Conservation (phyloP, 768 basidiomycete species). For the Crepidotus variabilis region DNA sequence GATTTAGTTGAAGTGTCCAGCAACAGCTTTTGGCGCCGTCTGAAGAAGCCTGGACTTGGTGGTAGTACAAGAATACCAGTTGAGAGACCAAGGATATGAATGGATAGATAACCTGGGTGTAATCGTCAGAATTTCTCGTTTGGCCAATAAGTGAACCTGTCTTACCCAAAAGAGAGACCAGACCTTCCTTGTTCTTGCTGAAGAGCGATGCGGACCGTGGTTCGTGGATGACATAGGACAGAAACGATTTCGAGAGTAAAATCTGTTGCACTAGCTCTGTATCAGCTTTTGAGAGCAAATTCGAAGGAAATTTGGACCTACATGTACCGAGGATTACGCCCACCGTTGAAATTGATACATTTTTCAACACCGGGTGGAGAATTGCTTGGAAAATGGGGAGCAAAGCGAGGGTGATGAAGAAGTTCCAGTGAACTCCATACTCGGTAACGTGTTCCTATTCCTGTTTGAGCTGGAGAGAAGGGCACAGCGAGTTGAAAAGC, state of each 20-base stretch:
- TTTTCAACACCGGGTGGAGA: slow-evolving; percentile 61
- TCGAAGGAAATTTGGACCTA: slow-evolving; percentile 27
- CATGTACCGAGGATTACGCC: slow-evolving; percentile 59
- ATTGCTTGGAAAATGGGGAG: slow-evolving; percentile 70
- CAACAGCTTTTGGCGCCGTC: slow-evolving; percentile 41
- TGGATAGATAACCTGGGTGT: slow-evolving; percentile 74
- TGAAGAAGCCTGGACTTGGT: slow-evolving; percentile 65
- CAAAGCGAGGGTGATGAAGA: slow-evolving; percentile 89
- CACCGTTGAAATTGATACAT: slow-evolving; percentile 55
- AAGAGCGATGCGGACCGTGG: slow-evolving; percentile 56
- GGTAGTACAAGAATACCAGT: slow-evolving; percentile 80
- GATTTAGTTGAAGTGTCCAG: slow-evolving; percentile 8
- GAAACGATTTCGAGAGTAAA: slow-evolving; percentile 52
- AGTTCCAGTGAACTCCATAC: slow-evolving; percentile 98
- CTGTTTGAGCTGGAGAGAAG: background rate
- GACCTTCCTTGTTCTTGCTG: slow-evolving; percentile 88
- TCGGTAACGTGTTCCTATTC: slow-evolving; percentile 88
- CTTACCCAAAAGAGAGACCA: slow-evolving; percentile 73
- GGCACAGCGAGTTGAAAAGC: slow-evolving; percentile 16
- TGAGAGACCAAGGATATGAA: slow-evolving; percentile 84
- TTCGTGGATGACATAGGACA: slow-evolving; percentile 61
- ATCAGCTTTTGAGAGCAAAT: background rate
- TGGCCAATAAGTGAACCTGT: background rate
- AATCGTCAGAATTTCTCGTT: background rate
- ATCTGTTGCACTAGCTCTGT: slow-evolving; percentile 63